phyloP scores from a whole-genome alignment of 2,329 filamentous ascomycete species.

The Rutstroemia sp. region DNA sequence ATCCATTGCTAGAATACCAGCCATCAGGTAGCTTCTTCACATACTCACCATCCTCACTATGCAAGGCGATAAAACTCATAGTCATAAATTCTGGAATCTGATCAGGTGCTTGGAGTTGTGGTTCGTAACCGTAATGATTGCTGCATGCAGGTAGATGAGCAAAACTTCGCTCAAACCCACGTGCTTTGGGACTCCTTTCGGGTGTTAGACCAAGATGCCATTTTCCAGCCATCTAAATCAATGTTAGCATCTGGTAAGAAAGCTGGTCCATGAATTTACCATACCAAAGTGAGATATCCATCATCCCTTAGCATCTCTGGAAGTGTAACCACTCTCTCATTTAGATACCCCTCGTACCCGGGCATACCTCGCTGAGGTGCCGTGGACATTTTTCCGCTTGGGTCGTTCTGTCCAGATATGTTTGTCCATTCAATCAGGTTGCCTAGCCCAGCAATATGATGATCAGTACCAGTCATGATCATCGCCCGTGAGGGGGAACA shows the following conservation, averaged over 20 bases:
- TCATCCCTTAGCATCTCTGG: constrained; percentile 43
- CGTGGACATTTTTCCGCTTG: constrained; percentile 28
- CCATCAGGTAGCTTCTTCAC: constrained; percentile 28
- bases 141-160: constrained; percentile 47
- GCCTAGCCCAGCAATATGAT: constrained; percentile 40
- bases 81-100: constrained; percentile 31
- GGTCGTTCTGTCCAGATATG: constrained; percentile 15
- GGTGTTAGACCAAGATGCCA: constrained; percentile 49
- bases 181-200: constrained; percentile 35
- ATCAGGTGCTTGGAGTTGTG: constrained; percentile 29
- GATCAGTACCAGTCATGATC: constrained; percentile 51
- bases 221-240: constrained; percentile 36
- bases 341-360: constrained; percentile 49
- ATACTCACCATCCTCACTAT: constrained; percentile 35
- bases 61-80: constrained; percentile 29
- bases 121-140: constrained; percentile 34
- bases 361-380: constrained; percentile 36
- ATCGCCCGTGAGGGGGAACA: constrained; percentile 38
- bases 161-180: constrained; percentile 47
- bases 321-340: constrained; percentile 42
- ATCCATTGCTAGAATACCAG: constrained; percentile 13
- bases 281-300: constrained; percentile 45
- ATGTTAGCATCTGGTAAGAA: neutral
- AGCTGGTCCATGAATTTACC: neutral
- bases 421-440: constrained; percentile 27